Conservation (phyloP, 2,329 filamentous ascomycete species). For the Colletotrichum ledebouriae region DNA sequence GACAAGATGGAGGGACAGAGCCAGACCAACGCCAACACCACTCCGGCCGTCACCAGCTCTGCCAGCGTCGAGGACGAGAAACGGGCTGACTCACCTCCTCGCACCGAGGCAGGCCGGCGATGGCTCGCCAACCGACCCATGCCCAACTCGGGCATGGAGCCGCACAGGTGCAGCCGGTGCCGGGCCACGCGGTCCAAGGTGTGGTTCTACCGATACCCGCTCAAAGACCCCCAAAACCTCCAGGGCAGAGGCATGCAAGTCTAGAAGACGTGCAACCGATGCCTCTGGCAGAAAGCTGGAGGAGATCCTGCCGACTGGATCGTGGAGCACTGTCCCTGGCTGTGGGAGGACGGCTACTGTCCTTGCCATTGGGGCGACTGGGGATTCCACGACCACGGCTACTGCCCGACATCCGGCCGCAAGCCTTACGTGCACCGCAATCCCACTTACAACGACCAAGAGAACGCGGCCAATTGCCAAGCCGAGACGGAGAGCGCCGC, state of each 20-base stretch:
- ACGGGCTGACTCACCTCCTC: not conserved
- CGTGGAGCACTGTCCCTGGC: not conserved
- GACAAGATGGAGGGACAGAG: not conserved
- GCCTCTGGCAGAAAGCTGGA: not conserved
- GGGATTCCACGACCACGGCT: not conserved
- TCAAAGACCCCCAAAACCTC: not conserved
- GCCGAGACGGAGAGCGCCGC: not conserved
- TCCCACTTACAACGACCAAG: not conserved
- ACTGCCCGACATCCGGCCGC: not conserved
- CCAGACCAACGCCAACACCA: not conserved
- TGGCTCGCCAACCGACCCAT: not conserved
- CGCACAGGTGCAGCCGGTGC: constrained; percentile 11
- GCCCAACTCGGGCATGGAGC: not conserved
- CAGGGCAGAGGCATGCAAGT: not conserved
- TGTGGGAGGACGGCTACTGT: constrained; percentile 8
- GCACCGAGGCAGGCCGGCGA: not conserved
- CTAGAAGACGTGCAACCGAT: constrained; percentile 22
- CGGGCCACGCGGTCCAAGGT: not conserved
- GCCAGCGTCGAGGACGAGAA: not conserved
- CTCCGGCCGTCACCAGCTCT: not conserved
- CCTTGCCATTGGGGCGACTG: constrained; percentile 12
- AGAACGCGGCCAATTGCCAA: not conserved
- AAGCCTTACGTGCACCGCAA: not conserved
- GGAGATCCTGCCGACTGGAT: not conserved
- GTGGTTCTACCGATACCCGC: constrained; percentile 1